Evolutionary conservation across 371 early-diverging fungal species (phyloP).

Genomic region (Choanephora cucurbitarum): DNA sequence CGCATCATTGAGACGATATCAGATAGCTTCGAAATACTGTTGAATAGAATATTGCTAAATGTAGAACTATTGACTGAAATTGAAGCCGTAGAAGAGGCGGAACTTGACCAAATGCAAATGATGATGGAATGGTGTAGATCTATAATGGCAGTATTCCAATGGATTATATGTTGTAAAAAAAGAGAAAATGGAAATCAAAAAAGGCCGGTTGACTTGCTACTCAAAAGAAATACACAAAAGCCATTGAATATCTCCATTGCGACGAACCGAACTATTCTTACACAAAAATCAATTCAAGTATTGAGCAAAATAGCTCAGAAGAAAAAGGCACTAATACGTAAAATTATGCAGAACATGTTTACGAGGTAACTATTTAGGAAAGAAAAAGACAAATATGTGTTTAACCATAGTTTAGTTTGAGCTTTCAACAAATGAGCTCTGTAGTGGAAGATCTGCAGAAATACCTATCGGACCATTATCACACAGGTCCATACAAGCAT

Average conservation of each 20-base stretch:
- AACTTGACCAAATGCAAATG: conserved; percentile 13
- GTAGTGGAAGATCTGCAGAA: conserved; percentile 32
- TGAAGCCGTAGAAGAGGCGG: conserved; percentile 16
- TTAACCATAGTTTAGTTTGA: conserved; percentile 10
- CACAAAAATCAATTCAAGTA: conserved; percentile 39
- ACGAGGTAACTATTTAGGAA: conserved; percentile 6
- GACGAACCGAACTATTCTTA: conserved; percentile 26
- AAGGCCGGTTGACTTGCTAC: conserved; percentile 6
- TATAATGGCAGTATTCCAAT: conserved; percentile 31
- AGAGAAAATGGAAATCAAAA: conserved; percentile 13
- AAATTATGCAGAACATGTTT: conserved; percentile 13
- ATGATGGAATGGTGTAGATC: conserved; percentile 47
- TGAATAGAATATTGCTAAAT: conserved; percentile 45
- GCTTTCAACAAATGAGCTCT: conserved; percentile 20
- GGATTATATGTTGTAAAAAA: conserved; percentile 30
- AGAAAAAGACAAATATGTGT: neutral
- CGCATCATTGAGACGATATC: conserved; percentile 32
- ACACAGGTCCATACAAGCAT: conserved; percentile 46
- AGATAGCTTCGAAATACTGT: conserved; percentile 42
- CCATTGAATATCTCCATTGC: conserved; percentile 4
- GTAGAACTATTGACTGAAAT: conserved; percentile 19
- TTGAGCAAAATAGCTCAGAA: conserved; percentile 28
- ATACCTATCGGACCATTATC: conserved; percentile 53
- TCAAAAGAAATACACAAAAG: conserved; percentile 2
- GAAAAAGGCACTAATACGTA: conserved; percentile 10